Percentiles rank a stretch among this genome's conserved stretches.
phyloP scores from a whole-genome alignment of 768 basidiomycete species.

The Clitopilus passeckerianus region DNA sequence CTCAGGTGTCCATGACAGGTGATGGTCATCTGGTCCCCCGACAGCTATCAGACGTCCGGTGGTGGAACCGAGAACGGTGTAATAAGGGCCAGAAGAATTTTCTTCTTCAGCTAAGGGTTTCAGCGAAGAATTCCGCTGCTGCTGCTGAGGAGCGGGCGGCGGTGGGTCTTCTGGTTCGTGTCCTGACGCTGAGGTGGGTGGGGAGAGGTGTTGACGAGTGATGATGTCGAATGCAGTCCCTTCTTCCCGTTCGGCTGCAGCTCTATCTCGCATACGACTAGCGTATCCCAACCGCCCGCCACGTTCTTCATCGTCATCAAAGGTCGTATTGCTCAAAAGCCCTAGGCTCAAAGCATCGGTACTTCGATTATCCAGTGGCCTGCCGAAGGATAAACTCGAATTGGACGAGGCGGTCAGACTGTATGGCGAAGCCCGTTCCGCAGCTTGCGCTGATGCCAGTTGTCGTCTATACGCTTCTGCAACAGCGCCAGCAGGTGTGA shows the following conservation, averaged over 20 bases:
- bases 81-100: conserved; percentile 37
- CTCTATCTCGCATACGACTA: background rate
- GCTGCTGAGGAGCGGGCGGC: background rate
- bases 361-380: background rate
- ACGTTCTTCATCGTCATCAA: background rate
- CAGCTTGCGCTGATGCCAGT: conserved; percentile 14
- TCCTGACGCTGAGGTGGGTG: background rate
- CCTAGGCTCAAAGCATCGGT: conserved; percentile 1
- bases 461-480: conserved; percentile 45
- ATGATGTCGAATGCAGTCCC: conserved; percentile 8
- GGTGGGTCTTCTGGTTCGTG: background rate
- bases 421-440: background rate
- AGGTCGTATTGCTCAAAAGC: background rate
- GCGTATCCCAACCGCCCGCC: background rate
- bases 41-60: conserved; percentile 35
- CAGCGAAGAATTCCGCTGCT: background rate
- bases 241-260: background rate
- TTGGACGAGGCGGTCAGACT: background rate
- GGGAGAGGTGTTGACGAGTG: background rate
- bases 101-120: conserved; percentile 4
- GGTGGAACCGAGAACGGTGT: conserved; percentile 48
- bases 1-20: conserved; percentile 1
- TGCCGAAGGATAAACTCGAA: background rate
- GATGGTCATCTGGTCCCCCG: conserved; percentile 33
- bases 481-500: conserved; percentile 43